These are phyloP conservation scores for Oidium heveae DNA, from an alignment of 2,329 filamentous ascomycete genomes.

Conservation along the genomic window DNA sequence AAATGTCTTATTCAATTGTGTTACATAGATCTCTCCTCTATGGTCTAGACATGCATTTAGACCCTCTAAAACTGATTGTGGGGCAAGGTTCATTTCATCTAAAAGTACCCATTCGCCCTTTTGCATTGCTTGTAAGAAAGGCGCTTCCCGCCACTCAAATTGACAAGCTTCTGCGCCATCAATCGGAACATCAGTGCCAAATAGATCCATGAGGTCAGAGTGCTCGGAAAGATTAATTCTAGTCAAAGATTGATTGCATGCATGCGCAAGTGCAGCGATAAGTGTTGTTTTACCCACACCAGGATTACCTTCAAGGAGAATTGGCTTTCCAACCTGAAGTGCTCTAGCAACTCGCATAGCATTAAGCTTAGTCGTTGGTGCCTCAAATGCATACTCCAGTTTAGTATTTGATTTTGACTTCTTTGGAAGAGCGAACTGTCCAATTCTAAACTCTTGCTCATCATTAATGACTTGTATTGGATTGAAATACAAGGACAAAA, in stretches of 20 bases:
- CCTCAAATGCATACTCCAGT: slow-evolving; percentile 52
- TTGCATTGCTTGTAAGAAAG: slow-evolving; percentile 91
- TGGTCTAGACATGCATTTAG: slow-evolving; percentile 93
- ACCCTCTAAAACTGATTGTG: slow-evolving; percentile 86
- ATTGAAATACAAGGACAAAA: slow-evolving; percentile 37
- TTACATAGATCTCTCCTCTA: slow-evolving; percentile 82
- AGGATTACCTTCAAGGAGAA: slow-evolving; percentile 87
- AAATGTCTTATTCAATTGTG: slow-evolving; percentile 86
- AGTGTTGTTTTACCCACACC: slow-evolving; percentile 95
- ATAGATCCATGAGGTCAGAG: slow-evolving; percentile 91
- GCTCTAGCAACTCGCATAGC: slow-evolving; percentile 78
- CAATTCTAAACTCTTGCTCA: slow-evolving; percentile 34
- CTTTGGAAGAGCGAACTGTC: slow-evolving; percentile 44
- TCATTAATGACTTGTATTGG: slow-evolving; percentile 31
- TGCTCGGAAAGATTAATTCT: slow-evolving; percentile 95
- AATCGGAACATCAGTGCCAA: slow-evolving; percentile 85
- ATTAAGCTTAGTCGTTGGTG: slow-evolving; percentile 73
- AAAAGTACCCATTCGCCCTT: slow-evolving; percentile 87
- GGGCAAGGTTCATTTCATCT: slow-evolving; percentile 97
- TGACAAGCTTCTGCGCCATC: slow-evolving; percentile 78
- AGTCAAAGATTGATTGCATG: slow-evolving; percentile 59
- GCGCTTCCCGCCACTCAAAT: slow-evolving; percentile 88
- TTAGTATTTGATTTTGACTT: slow-evolving; percentile 23
- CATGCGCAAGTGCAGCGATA: slow-evolving; percentile 57
- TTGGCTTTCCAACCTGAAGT: slow-evolving; percentile 69